Evolutionary conservation across 2,329 filamentous ascomycete genomes (phyloP).

Genomic region (Elsinoe perseae): DNA sequence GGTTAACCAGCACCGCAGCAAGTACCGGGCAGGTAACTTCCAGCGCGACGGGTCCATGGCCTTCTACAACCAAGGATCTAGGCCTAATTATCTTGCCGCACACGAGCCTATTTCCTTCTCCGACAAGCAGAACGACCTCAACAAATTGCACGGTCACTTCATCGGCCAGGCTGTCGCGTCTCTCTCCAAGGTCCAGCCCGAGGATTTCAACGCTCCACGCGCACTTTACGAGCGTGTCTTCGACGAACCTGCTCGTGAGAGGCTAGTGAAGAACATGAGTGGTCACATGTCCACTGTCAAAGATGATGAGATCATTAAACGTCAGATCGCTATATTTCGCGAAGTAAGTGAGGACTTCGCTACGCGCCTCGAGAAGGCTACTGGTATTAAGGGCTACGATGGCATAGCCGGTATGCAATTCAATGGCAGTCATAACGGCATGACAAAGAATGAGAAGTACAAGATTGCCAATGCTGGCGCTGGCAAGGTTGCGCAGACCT

Average conservation of each 20-base stretch:
- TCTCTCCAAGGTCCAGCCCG: constrained; percentile 45
- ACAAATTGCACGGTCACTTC: constrained; percentile 46
- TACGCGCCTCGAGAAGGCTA: constrained; percentile 53
- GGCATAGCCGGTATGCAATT: constrained; percentile 50
- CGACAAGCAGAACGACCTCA: constrained; percentile 39
- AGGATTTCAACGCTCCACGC: constrained; percentile 51
- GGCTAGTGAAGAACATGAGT: constrained; percentile 53
- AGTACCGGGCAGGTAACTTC: constrained; percentile 55
- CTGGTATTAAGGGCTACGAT: constrained; percentile 53
- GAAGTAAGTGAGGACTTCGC: constrained; percentile 55
- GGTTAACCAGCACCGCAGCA: constrained; percentile 46
- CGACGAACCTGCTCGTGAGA: constrained; percentile 49
- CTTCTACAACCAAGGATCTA: constrained; percentile 55
- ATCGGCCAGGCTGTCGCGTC: constrained; percentile 43
- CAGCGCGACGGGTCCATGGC: constrained; percentile 67
- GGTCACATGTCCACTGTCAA: constrained; percentile 54
- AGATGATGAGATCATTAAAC: constrained; percentile 54
- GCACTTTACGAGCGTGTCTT: constrained; percentile 55
- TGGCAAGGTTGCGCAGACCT: constrained; percentile 25
- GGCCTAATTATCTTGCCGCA: constrained; percentile 50
- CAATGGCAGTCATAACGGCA: constrained; percentile 56
- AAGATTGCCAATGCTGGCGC: constrained; percentile 46
- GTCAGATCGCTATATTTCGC: constrained; percentile 58
- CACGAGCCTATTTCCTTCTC: constrained; percentile 46
- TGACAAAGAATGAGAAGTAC: constrained; percentile 43